Evolutionary conservation across 495 filamentous ascomycete species (phyloP).

Genomic region (Podospora conica): DNA sequence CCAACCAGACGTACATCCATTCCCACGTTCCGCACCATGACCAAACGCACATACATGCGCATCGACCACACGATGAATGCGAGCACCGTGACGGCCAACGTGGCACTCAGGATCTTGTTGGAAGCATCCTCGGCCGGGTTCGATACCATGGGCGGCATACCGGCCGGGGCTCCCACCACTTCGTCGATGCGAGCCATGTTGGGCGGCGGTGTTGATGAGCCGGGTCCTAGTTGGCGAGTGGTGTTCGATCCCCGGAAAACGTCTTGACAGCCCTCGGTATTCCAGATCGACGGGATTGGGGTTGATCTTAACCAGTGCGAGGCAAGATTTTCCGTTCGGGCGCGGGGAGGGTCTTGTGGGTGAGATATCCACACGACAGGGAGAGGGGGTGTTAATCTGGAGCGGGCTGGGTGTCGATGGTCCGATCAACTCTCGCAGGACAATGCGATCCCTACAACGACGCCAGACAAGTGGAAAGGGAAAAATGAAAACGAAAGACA

Average conservation of each 20-base stretch:
- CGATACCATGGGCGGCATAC: neutral
- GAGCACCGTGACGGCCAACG: slow-evolving; percentile 33
- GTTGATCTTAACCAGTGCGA: neutral
- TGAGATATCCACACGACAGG: neutral
- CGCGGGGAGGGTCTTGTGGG: neutral
- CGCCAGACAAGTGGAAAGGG: neutral
- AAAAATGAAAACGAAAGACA: neutral
- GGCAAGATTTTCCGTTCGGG: neutral
- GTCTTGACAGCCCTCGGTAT: neutral
- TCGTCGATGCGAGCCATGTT: neutral
- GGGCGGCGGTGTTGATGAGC: neutral
- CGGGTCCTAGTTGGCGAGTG: neutral
- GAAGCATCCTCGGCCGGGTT: slow-evolving; percentile 35
- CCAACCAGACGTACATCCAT: slow-evolving; percentile 32
- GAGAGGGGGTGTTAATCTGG: neutral
- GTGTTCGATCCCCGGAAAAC: neutral
- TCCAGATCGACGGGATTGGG: neutral
- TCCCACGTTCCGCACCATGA: slow-evolving; percentile 41
- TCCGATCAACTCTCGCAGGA: neutral
- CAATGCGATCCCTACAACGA: neutral
- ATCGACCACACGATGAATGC: slow-evolving; percentile 17
- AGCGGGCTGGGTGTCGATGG: neutral
- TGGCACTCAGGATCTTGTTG: slow-evolving; percentile 36
- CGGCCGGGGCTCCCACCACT: neutral
- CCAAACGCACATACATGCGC: slow-evolving; percentile 43